Evolutionary conservation across 2,329 filamentous ascomycete species (phyloP).

Genomic region (Lecanicillium sp.): DNA sequence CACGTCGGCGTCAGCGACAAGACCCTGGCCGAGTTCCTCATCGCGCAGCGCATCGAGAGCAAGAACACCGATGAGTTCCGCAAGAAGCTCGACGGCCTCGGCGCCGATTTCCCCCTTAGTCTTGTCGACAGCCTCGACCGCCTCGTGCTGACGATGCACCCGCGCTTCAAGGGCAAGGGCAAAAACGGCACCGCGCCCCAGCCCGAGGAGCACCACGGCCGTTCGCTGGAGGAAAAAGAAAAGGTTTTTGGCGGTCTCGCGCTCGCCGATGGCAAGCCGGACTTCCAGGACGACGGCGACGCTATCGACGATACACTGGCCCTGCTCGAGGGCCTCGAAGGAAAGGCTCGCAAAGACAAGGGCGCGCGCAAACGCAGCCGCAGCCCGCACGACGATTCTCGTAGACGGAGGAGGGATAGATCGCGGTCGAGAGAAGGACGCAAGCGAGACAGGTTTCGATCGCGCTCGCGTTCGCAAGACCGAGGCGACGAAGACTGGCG

Average conservation of each 20-base stretch:
- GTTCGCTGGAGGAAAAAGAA: conserved; percentile 63
- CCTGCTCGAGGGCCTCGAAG: conserved; percentile 77
- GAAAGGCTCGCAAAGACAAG: conserved; percentile 51
- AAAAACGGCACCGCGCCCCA: conserved; percentile 33
- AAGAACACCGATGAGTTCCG: conserved; percentile 67
- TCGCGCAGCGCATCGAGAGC: conserved; percentile 79
- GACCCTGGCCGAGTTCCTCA: conserved; percentile 92
- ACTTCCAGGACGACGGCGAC: conserved; percentile 40
- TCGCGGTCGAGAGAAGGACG: conserved; percentile 37
- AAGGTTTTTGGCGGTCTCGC: conserved; percentile 87
- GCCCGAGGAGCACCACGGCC: conserved; percentile 35
- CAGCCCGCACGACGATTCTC: conserved; percentile 48
- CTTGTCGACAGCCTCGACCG: conserved; percentile 89
- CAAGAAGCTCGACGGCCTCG: conserved; percentile 65
- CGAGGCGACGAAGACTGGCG: conserved; percentile 42
- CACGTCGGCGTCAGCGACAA: conserved; percentile 89
- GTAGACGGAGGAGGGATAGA: conserved; percentile 35
- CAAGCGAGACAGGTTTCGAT: conserved; percentile 29
- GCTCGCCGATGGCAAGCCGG: conserved; percentile 67
- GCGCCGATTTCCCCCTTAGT: conserved; percentile 76
- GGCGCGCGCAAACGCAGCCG: conserved; percentile 51
- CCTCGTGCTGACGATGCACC: conserved; percentile 82
- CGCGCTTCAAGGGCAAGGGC: conserved; percentile 67
- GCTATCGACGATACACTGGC: conserved; percentile 91
- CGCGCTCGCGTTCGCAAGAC: conserved; percentile 33